A percentile compares a stretch with the other conserved stretches of the same genome.
phyloP scores from a whole-genome alignment of 345 rosid genomes.

The Moricandia moricandioides region DNA sequence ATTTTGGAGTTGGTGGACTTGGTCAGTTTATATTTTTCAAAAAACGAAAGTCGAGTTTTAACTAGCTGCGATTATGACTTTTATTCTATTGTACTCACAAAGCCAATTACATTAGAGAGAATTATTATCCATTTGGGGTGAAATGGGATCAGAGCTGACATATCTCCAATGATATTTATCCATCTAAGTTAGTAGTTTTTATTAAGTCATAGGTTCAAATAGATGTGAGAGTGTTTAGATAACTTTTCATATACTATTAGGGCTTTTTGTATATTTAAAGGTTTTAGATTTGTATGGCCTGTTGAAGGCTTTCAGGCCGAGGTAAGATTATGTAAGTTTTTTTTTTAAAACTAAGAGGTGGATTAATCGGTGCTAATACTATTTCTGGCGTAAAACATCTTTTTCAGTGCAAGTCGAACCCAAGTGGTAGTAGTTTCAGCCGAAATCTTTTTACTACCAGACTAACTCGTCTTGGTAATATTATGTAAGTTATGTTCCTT shows the following conservation, averaged over 20 bases:
- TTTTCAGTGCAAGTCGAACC: too few species aligned
- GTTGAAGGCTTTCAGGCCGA: background rate
- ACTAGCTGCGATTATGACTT: background rate
- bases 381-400: too few species aligned
- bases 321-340: background rate
- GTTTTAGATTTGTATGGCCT: background rate
- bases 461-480: too few species aligned
- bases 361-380: too few species aligned
- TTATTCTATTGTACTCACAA: background rate
- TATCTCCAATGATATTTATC: background rate
- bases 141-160: background rate
- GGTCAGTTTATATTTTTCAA: background rate
- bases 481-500: background rate
- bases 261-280: background rate
- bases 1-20: background rate
- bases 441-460: too few species aligned
- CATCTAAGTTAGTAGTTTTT: background rate
- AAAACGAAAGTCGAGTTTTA: background rate
- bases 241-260: background rate
- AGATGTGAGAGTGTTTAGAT: background rate
- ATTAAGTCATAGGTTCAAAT: background rate
- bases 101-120: background rate
- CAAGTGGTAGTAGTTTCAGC: too few species aligned
- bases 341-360: too few species aligned
- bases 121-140: background rate